Evolutionary conservation across 805 yeast genomes (phyloP).

Genomic region (Yarrowia deformans): DNA sequence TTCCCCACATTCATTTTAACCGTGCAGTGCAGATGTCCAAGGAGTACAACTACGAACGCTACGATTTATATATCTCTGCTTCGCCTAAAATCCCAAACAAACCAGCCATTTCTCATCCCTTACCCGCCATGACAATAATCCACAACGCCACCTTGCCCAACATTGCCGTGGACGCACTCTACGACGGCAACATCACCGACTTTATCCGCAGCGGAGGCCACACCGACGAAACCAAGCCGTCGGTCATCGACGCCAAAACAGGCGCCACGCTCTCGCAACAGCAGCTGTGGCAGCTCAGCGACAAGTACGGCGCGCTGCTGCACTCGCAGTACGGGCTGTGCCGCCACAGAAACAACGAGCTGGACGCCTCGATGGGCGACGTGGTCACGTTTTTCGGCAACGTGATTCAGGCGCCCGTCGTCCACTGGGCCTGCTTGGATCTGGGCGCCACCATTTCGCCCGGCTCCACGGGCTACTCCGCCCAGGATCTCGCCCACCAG

Average conservation of each 20-base stretch:
- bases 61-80: too few relatives aligned
- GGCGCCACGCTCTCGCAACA: constrained; percentile 9
- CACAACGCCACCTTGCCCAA: constrained; percentile 15
- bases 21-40: constrained; percentile 14
- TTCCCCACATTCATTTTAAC: constrained; percentile 15
- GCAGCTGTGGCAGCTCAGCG: constrained; percentile 14
- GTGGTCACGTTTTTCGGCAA: constrained; percentile 32
- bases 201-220: constrained; percentile 34
- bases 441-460: constrained; percentile 33
- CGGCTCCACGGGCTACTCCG: constrained; percentile 27
- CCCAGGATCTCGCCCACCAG: constrained; percentile 37
- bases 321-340: constrained; percentile 17
- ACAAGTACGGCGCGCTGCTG: constrained; percentile 12
- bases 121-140: constrained; percentile 9
- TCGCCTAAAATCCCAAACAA: too few relatives aligned
- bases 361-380: constrained; percentile 16
- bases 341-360: constrained; percentile 23
- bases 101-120: too few relatives aligned
- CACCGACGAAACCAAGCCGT: constrained; percentile 1
- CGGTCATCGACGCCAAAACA: constrained; percentile 23
- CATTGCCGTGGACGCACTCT: constrained; percentile 15
- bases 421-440: constrained; percentile 32
- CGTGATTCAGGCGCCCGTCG: constrained; percentile 20
- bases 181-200: constrained; percentile 35
- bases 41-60: too few relatives aligned